These are phyloP conservation scores for Claviceps digitariae DNA, from an alignment of 2,329 filamentous ascomycete genomes.

Conservation along the genomic window DNA sequence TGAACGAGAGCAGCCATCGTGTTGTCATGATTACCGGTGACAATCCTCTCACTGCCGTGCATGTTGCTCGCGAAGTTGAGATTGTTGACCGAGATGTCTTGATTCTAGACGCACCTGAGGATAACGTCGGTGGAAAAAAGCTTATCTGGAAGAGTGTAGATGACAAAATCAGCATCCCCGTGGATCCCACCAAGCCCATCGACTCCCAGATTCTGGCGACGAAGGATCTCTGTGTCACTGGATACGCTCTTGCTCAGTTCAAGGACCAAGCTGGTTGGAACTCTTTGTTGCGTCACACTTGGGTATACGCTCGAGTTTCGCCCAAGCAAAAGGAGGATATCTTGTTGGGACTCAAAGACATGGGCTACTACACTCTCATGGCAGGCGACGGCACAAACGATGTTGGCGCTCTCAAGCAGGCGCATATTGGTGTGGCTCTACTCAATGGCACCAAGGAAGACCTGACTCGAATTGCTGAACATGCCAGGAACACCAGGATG, in stretches of 20 bases:
- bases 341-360: constrained; percentile 86
- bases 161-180: constrained; percentile 72
- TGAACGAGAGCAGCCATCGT: constrained; percentile 97
- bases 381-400: constrained; percentile 98
- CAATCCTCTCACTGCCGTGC: constrained; percentile 90
- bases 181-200: constrained; percentile 69
- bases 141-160: constrained; percentile 93
- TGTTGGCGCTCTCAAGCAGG: constrained; percentile 93
- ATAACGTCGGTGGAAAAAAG: constrained; percentile 66
- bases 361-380: constrained; percentile 97
- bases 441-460: constrained; percentile 91
- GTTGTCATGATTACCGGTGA: constrained; percentile 99
- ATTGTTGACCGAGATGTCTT: constrained; percentile 93
- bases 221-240: constrained; percentile 92
- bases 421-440: constrained; percentile 89
- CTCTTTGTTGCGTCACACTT: constrained; percentile 72
- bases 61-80: constrained; percentile 89
- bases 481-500: constrained; percentile 90
- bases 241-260: constrained; percentile 84
- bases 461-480: constrained; percentile 80
- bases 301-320: constrained; percentile 97
- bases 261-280: constrained; percentile 64
- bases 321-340: constrained; percentile 99
- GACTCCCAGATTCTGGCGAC: constrained; percentile 66
- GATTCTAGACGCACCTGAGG: constrained; percentile 87